These are phyloP conservation scores for Myxozyma mucilagina DNA, from an alignment of 805 yeast genomes.

Conservation along the genomic window DNA sequence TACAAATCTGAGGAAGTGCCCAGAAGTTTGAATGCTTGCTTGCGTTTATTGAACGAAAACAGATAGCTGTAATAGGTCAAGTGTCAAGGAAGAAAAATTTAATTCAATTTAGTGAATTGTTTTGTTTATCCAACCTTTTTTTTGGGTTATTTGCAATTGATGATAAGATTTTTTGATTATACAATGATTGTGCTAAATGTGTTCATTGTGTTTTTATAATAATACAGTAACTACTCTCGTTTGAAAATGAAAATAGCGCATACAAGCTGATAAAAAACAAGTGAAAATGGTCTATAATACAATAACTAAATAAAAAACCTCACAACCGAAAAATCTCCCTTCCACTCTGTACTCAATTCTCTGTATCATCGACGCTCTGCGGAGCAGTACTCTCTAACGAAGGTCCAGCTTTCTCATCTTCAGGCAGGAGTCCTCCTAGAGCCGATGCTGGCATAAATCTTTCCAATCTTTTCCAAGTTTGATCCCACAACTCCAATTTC, in stretches of 20 bases:
- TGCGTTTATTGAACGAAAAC: conserved; percentile 19
- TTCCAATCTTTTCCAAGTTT: conserved; percentile 42
- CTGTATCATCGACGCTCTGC: neutral
- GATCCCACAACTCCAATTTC: conserved; percentile 40
- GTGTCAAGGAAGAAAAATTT: neutral
- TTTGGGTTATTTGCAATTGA: neutral
- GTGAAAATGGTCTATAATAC: neutral
- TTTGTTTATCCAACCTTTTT: neutral
- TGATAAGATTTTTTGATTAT: neutral
- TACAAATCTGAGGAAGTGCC: conserved; percentile 66
- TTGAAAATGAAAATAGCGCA: neutral
- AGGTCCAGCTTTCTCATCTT: neutral
- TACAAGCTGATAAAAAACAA: neutral
- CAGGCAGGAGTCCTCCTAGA: conserved; percentile 14
- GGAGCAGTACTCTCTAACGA: neutral
- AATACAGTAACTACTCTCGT: neutral
- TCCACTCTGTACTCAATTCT: neutral
- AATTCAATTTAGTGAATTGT: neutral
- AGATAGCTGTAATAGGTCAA: neutral
- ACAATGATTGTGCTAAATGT: neutral
- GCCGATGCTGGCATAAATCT: conserved; percentile 43
- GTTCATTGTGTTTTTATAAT: no score
- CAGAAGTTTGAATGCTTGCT: conserved; percentile 53
- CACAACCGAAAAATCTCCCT: no score
- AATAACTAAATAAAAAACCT: neutral